Evolutionary conservation across 495 filamentous ascomycete genomes (phyloP), one percentile per base, ranked within the genome.

Genomic region (Lasiosphaeris hirsuta): DNA sequence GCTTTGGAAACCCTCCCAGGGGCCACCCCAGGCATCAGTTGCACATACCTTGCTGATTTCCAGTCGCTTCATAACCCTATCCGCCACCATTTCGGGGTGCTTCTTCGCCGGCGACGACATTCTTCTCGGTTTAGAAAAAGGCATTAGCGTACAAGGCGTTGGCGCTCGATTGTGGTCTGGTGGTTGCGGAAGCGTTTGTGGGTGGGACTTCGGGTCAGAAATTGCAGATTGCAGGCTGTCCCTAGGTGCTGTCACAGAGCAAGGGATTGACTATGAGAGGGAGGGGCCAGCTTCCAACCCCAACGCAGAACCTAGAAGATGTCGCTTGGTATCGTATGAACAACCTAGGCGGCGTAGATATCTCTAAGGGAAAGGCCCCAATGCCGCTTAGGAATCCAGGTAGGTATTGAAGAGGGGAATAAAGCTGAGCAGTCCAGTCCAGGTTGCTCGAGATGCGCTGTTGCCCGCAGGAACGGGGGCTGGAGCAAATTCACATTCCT

Each of bases 41-140:
- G 36, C 37, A 41, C 61, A 56, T 79, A 96, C 92, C 86, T 93
- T 93, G 66, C 90, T 89, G 62, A 96, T 86, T 75, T 90, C 85
- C 38, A 85, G 84, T 73, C 88, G 75, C 72, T 85, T 81, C 56
- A 90, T 70, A 48, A 91, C 87, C 72, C 82, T 83, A 62, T 79
- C 84, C 10, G 83, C 86, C 39, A 90, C 87, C 65, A 79, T 81
- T 57, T 85, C 85, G 18, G 85, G 84, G 66, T 82, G 76, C 54
- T 78, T 76, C 72, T 80, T 81, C 59, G 75, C 75, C 52, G 81
- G 81, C 56, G 79, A 82, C 64, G 80, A 76, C 80, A 82, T 84
- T 42, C 13, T 77, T 59, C 56, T 68, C 61, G 62, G 54, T 59
- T 65, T 70, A 40, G 66, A 56, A 60, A 58, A 58, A 47, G 54